These are phyloP conservation scores for Pichia sp. DNA, from an alignment of 1,139 yeast genomes.

Conservation along the genomic window DNA sequence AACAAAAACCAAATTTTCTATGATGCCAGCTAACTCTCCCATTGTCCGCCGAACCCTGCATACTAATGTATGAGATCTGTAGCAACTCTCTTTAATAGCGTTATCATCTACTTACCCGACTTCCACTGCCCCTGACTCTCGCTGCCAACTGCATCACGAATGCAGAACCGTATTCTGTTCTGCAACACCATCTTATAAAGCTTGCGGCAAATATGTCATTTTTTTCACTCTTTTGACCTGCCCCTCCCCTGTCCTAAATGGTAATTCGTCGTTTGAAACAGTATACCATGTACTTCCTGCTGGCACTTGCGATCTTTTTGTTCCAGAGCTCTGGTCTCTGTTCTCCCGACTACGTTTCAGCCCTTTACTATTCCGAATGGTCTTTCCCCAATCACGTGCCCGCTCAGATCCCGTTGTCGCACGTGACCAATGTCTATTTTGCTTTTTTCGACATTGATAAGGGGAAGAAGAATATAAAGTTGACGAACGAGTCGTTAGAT, in stretches of 20 bases:
- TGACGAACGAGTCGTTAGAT: slow-evolving; percentile 17
- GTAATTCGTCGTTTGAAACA: too few relatives aligned
- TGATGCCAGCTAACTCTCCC: slow-evolving; percentile 22
- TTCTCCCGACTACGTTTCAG: slow-evolving; percentile 9
- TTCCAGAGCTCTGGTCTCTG: background rate
- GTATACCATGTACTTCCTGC: background rate
- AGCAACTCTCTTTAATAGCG: background rate
- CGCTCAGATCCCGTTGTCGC: slow-evolving; percentile 53
- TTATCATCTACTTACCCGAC: background rate
- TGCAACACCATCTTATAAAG: too few relatives aligned
- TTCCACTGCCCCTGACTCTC: too few relatives aligned
- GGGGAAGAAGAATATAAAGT: slow-evolving; percentile 39
- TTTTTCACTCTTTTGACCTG: too few relatives aligned
- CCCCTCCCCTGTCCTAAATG: too few relatives aligned
- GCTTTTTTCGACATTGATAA: slow-evolving; percentile 65
- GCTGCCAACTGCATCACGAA: too few relatives aligned
- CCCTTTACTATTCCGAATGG: slow-evolving; percentile 58
- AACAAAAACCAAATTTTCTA: slow-evolving; percentile 27
- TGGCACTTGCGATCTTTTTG: background rate
- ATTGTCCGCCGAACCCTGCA: background rate
- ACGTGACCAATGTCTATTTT: slow-evolving; percentile 66
- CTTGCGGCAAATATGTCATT: too few relatives aligned
- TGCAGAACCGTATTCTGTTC: too few relatives aligned
- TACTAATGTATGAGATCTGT: background rate
- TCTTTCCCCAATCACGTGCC: slow-evolving; percentile 70